Base-by-base conservation (phyloP, 2,329 filamentous ascomycete species). In the Massarina eburnea region DNA sequence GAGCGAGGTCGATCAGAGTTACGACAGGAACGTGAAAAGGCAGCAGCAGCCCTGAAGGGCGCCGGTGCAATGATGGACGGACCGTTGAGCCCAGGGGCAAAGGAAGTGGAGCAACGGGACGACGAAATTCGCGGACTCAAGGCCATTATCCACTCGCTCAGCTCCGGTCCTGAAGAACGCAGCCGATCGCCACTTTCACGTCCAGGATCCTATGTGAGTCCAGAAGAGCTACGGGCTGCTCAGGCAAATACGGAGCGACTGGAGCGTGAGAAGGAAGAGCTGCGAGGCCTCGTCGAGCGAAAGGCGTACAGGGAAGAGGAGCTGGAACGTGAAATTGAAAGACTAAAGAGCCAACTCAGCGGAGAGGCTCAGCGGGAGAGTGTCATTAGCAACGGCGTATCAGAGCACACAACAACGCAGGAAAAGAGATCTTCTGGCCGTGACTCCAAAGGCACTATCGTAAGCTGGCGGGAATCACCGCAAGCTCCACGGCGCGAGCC, bases 101-200 rank as follows among this genome's bases (percentile, higher is more conserved):
- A 89, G 68, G 91, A 96, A 53, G 72, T 97, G 22, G 91, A 95
- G 66, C 88, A 95, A 65, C 94, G 95, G 67, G 92, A 99, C 62
- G 94, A 99, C 60, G 94, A 99, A 74, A 97, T 99, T 62, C 83
- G 92, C 51, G 94, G 94, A 37, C 80, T 99, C 54, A 99, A 97
- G 72, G 92, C 94, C 34, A 97, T 99, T 65, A 97, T 99, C 49
- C 92, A 97, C 72, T 96, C 90, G 15, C 78, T 99, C 29, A 96
- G 91, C 68, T 81, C 90, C 50, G 89, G 89, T 56, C 81, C 85
- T 9, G 74, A 67, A 21, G 64, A 69, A 17, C 63, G 63, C 27
- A 52, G 51, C 3, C 62, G 61, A 32, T 66, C 58, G 33, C 68
- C 62, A 26, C 57, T 59, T 39, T 59, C 68, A 33, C 65, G 61